These are phyloP conservation scores for Ogataea wickerhamii DNA, from an alignment of 805 yeast genomes.

Conservation along the genomic window DNA sequence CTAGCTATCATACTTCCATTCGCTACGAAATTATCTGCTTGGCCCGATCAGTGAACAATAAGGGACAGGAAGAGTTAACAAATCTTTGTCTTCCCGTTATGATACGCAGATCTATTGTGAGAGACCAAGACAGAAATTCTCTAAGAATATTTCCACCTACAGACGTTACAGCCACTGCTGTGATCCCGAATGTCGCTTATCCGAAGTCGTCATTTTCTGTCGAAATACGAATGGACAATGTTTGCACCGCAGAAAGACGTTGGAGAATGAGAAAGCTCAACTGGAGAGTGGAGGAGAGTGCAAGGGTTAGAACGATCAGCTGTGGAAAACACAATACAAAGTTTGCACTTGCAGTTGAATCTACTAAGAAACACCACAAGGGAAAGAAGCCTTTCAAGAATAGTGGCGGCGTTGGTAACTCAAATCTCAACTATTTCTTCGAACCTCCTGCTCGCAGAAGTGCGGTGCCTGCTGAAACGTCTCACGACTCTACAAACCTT, in stretches of 20 bases:
- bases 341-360: slow-evolving; percentile 43
- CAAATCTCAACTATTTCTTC: slow-evolving; percentile 26
- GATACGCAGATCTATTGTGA: slow-evolving; percentile 69
- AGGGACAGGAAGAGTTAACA: slow-evolving; percentile 35
- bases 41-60: slow-evolving; percentile 39
- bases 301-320: slow-evolving; percentile 54
- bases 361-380: slow-evolving; percentile 29
- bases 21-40: slow-evolving; percentile 74
- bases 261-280: slow-evolving; percentile 90
- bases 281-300: slow-evolving; percentile 86
- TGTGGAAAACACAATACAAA: slow-evolving; percentile 58
- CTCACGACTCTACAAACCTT: slow-evolving; percentile 1
- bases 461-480: slow-evolving; percentile 4
- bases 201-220: slow-evolving; percentile 85
- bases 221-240: slow-evolving; percentile 77
- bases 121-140: slow-evolving; percentile 83
- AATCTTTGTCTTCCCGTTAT: slow-evolving; percentile 59
- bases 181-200: slow-evolving; percentile 81
- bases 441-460: slow-evolving; percentile 23
- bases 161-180: slow-evolving; percentile 80
- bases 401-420: slow-evolving; percentile 28
- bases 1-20: slow-evolving; percentile 47
- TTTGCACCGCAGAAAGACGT: slow-evolving; percentile 53
- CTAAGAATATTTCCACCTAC: slow-evolving; percentile 95
- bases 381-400: slow-evolving; percentile 25